A percentile compares a stretch with the other conserved stretches of the same genome.
phyloP scores from a whole-genome alignment of 805 yeast genomes.

The Yamadazyma insecticola region DNA sequence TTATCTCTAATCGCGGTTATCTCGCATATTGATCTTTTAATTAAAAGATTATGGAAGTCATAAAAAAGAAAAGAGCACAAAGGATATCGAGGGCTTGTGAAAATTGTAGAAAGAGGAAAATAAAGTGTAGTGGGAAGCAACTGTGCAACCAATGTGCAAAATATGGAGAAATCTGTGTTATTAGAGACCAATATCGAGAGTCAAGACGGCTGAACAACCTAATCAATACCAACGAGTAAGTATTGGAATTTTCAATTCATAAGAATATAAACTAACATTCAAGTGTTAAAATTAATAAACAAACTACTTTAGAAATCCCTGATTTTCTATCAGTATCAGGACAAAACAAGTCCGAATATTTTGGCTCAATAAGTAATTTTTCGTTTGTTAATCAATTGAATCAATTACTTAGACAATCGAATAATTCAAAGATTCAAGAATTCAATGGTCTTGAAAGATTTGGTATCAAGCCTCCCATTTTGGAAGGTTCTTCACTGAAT shows the following conservation, averaged over 20 bases:
- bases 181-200: slow-evolving; percentile 6
- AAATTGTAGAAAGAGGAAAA: slow-evolving; percentile 12
- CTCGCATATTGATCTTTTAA: no score
- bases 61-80: slow-evolving; percentile 3
- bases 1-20: slow-evolving; percentile 1
- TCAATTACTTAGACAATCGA: slow-evolving; percentile 10
- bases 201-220: neutral
- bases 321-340: slow-evolving; percentile 5
- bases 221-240: neutral
- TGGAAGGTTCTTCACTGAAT: slow-evolving; percentile 6
- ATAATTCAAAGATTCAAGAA: slow-evolving; percentile 6
- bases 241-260: no score
- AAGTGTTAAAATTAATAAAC: neutral
- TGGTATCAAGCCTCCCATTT: slow-evolving; percentile 14
- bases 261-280: neutral
- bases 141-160: slow-evolving; percentile 11
- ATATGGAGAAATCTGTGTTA: slow-evolving; percentile 13
- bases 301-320: slow-evolving; percentile 6
- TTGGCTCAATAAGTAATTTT: slow-evolving; percentile 19
- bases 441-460: slow-evolving; percentile 14
- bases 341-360: slow-evolving; percentile 11
- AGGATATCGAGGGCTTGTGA: slow-evolving; percentile 11
- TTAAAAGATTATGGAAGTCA: neutral
- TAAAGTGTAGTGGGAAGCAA: slow-evolving; percentile 8
- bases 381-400: slow-evolving; percentile 18